phyloP scores from a whole-genome alignment of 164 flowering plant genomes.

The Buxus sempervirens region DNA sequence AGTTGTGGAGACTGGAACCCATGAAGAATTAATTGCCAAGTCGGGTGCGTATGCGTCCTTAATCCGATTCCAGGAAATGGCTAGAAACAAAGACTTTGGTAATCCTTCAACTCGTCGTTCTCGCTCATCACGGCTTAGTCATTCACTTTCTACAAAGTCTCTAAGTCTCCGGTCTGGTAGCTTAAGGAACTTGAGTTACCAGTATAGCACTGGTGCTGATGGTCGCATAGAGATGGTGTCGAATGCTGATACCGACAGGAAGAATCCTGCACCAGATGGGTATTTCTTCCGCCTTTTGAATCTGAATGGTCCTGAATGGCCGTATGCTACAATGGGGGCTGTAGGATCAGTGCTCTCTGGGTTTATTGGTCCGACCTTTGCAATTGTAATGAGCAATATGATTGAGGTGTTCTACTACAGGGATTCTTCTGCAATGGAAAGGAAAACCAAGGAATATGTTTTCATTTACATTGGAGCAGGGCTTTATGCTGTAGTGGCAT shows the following conservation, averaged over 20 bases:
- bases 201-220: conserved; percentile 94
- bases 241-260: conserved; percentile 75
- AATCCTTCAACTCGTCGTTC: conserved; percentile 69
- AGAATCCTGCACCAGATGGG: conserved; percentile 75
- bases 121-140: conserved; percentile 84
- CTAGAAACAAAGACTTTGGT: conserved; percentile 60
- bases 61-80: conserved; percentile 90
- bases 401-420: conserved; percentile 94
- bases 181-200: conserved; percentile 84
- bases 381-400: conserved; percentile 98
- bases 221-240: conserved; percentile 96
- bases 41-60: conserved; percentile 85
- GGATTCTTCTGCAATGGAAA: conserved; percentile 67
- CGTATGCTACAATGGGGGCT: conserved; percentile 88
- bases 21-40: conserved; percentile 79
- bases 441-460: conserved; percentile 83
- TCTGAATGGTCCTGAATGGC: conserved; percentile 95
- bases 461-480: conserved; percentile 93
- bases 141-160: conserved; percentile 90
- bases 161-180: conserved; percentile 93
- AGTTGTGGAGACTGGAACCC: conserved; percentile 90
- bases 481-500: conserved; percentile 85
- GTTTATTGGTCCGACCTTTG: conserved; percentile 92
- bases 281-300: conserved; percentile 82
- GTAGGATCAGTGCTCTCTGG: conserved; percentile 89